These are phyloP conservation scores for Fusarium sp. DNA, from an alignment of 2,329 filamentous ascomycete species.

Conservation along the genomic window DNA sequence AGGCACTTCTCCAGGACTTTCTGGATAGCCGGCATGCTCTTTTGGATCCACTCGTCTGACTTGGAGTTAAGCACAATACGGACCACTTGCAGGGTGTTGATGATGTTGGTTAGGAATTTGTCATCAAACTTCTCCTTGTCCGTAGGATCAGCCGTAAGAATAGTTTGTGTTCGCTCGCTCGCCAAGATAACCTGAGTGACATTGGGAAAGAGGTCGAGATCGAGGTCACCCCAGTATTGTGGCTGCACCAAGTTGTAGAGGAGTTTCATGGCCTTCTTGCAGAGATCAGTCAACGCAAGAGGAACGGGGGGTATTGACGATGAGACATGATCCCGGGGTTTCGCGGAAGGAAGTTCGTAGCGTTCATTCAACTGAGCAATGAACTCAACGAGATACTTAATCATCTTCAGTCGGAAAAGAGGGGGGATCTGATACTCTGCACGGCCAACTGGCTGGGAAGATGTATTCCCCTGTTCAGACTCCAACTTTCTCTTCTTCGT, in stretches of 20 bases:
- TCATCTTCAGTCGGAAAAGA: conserved; percentile 77
- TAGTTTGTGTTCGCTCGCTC: conserved; percentile 76
- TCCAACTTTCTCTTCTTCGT: conserved; percentile 81
- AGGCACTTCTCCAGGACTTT: conserved; percentile 90
- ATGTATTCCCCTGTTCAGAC: conserved; percentile 62
- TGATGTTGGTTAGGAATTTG: conserved; percentile 84
- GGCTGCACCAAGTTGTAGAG: conserved; percentile 86
- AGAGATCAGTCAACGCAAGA: conserved; percentile 75
- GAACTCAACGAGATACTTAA: conserved; percentile 96
- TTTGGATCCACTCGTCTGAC: conserved; percentile 87
- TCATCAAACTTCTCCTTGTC: conserved; percentile 81
- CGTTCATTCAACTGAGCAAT: conserved; percentile 90
- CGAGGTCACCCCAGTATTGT: conserved; percentile 89
- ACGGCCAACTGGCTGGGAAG: conserved; percentile 63
- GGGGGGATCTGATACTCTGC: conserved; percentile 75
- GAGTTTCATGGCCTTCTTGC: conserved; percentile 83
- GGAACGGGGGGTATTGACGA: conserved; percentile 57
- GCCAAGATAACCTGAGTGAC: conserved; percentile 87
- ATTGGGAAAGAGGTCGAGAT: conserved; percentile 90
- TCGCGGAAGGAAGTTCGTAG: conserved; percentile 78
- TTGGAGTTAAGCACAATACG: conserved; percentile 90
- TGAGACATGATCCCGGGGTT: conserved; percentile 63
- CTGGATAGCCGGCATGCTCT: conserved; percentile 79
- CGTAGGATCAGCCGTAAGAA: conserved; percentile 65
- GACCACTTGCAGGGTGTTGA: conserved; percentile 93